Percentiles rank a stretch among this genome's conserved stretches.
Evolutionary conservation across 768 basidiomycete species (phyloP).

Genomic region (Boletus reticuloceps): DNA sequence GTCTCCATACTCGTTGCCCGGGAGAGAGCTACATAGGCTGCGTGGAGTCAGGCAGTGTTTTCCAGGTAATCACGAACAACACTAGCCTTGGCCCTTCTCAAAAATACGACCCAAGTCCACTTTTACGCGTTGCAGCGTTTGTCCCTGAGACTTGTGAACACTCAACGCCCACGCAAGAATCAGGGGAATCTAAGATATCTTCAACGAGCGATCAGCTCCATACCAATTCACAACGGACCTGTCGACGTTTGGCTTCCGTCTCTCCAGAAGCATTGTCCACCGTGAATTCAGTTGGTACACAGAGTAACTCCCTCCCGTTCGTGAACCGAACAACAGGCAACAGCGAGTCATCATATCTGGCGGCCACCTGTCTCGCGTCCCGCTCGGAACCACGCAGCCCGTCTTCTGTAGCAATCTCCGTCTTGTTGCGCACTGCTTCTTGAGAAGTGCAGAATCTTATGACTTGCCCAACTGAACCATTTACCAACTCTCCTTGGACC

Average conservation of each 20-base stretch:
- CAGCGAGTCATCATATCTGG: slow-evolving; percentile 24
- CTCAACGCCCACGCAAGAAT: slow-evolving; percentile 86
- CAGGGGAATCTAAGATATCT: slow-evolving; percentile 46
- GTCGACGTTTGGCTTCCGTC: slow-evolving; percentile 57
- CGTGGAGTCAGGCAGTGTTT: not conserved
- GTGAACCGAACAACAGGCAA: slow-evolving; percentile 68
- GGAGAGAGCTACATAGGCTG: slow-evolving; percentile 72
- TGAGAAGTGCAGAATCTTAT: slow-evolving; percentile 41
- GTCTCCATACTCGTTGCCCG: slow-evolving; percentile 66
- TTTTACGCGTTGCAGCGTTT: slow-evolving; percentile 81
- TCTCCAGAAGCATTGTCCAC: slow-evolving; percentile 57
- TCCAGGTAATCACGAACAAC: not conserved
- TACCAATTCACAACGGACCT: slow-evolving; percentile 37
- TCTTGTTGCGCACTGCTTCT: slow-evolving; percentile 40
- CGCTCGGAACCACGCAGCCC: slow-evolving; percentile 31
- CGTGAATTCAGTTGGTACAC: slow-evolving; percentile 59
- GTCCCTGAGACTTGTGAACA: slow-evolving; percentile 89
- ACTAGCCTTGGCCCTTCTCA: slow-evolving; percentile 73
- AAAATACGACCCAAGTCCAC: slow-evolving; percentile 76
- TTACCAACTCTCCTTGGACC: slow-evolving; percentile 64
- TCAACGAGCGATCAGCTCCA: not conserved
- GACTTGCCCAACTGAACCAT: slow-evolving; percentile 65
- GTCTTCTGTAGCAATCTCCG: slow-evolving; percentile 37
- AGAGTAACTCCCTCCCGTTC: slow-evolving; percentile 43
- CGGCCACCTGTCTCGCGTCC: slow-evolving; percentile 11